phyloP scores from a whole-genome alignment of 495 filamentous ascomycete species.

The Penicillium odoratum region DNA sequence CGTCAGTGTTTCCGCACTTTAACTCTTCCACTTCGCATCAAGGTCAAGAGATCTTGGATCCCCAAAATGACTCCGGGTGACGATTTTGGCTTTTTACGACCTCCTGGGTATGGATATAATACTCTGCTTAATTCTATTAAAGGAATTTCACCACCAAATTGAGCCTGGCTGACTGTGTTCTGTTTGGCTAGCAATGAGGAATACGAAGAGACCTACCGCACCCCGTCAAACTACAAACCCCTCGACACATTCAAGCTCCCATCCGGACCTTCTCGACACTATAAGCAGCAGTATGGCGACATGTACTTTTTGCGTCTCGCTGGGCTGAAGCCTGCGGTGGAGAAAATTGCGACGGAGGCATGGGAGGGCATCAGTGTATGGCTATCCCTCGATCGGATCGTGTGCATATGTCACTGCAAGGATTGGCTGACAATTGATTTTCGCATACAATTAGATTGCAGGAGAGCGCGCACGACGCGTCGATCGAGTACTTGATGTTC shows the following conservation, averaged over 20 bases:
- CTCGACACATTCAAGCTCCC: slow-evolving; percentile 70
- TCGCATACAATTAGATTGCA: slow-evolving; percentile 54
- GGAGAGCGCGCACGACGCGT: slow-evolving; percentile 72
- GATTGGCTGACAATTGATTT: not conserved
- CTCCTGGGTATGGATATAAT: slow-evolving; percentile 35
- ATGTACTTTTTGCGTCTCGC: slow-evolving; percentile 94
- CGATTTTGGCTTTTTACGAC: slow-evolving; percentile 36
- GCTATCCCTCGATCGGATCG: not conserved
- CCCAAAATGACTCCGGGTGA: slow-evolving; percentile 30
- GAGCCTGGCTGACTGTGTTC: slow-evolving; percentile 19
- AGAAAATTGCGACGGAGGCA: slow-evolving; percentile 66
- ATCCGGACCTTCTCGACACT: slow-evolving; percentile 67
- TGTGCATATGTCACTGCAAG: too few relatives aligned
- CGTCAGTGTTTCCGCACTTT: slow-evolving; percentile 16
- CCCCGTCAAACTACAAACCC: slow-evolving; percentile 69
- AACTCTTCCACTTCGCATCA: slow-evolving; percentile 4
- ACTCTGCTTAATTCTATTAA: not conserved
- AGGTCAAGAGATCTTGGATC: slow-evolving; percentile 5
- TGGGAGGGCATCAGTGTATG: slow-evolving; percentile 72
- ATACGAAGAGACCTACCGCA: slow-evolving; percentile 44
- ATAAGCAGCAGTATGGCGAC: slow-evolving; percentile 93
- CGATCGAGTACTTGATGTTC: slow-evolving; percentile 88
- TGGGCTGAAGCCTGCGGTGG: slow-evolving; percentile 81
- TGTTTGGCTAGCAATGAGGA: slow-evolving; percentile 37
- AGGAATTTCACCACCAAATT: not conserved